A percentile compares a stretch with the other conserved stretches of the same genome.
Evolutionary conservation across 768 basidiomycete species (phyloP).

Genomic region (Russula brevipes): DNA sequence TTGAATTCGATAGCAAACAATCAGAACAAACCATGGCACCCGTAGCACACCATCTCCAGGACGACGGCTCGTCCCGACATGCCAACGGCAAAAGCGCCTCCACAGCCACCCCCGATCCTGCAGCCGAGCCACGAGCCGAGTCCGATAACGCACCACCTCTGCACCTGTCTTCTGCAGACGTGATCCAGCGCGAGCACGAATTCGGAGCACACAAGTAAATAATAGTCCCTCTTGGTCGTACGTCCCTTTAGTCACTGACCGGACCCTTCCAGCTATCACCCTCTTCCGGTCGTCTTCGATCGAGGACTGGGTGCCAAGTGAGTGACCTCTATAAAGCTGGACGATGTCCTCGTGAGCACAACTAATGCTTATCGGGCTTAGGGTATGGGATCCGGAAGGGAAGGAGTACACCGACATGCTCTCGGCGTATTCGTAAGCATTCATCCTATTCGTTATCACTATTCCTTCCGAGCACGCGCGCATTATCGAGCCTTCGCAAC

Average conservation of each 20-base stretch:
- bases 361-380: conserved; percentile 29
- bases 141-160: not conserved
- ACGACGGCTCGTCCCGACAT: conserved; percentile 3
- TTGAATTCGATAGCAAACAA: not conserved
- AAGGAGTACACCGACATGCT: conserved; percentile 97
- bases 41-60: conserved; percentile 15
- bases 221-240: not conserved
- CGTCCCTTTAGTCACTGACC: not conserved
- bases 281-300: conserved; percentile 92
- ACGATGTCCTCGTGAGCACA: conserved; percentile 9
- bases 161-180: conserved; percentile 53
- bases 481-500: not conserved
- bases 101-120: not conserved
- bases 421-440: conserved; percentile 87
- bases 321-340: conserved; percentile 41
- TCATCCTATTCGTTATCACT: conserved; percentile 4
- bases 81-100: conserved; percentile 24
- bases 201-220: conserved; percentile 88
- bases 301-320: conserved; percentile 84
- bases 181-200: conserved; percentile 77
- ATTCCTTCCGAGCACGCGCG: conserved; percentile 3
- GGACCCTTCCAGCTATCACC: conserved; percentile 71
- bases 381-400: conserved; percentile 94
- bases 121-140: conserved; percentile 10
- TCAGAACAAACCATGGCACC: conserved; percentile 10